Conservation (phyloP, 305 asterid genomes). For the Caryopteris hybrid region DNA sequence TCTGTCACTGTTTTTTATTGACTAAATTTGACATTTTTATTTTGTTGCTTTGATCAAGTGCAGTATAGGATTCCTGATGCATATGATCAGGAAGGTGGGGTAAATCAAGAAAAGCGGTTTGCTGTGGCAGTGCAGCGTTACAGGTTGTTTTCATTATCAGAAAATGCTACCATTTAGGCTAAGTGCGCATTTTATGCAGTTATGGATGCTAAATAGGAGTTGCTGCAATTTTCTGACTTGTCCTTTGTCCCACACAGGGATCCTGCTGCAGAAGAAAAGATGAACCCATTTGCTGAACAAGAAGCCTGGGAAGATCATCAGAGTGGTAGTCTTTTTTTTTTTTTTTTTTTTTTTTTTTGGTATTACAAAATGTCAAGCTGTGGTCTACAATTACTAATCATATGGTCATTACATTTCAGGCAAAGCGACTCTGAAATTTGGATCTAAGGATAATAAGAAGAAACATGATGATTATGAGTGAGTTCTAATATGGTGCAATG, state of each 20-base stretch:
- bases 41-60: slow-evolving; percentile 9
- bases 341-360: slow-evolving; percentile 2
- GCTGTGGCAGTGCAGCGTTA: slow-evolving; percentile 70
- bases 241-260: slow-evolving; percentile 45
- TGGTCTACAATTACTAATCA: slow-evolving; percentile 19
- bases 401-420: slow-evolving; percentile 30
- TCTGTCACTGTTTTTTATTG: slow-evolving; percentile 1
- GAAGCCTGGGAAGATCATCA: slow-evolving; percentile 99
- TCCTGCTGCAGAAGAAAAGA: slow-evolving; percentile 70
- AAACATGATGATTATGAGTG: slow-evolving; percentile 73
- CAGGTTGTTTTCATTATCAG: slow-evolving; percentile 30
- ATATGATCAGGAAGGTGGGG: slow-evolving; percentile 75
- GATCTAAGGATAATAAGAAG: slow-evolving; percentile 66
- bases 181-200: background rate
- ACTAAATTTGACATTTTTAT: background rate
- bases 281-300: slow-evolving; percentile 85
- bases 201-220: background rate
- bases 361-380: background rate
- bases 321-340: slow-evolving; percentile 42
- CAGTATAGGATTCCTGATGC: slow-evolving; percentile 90
- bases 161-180: slow-evolving; percentile 4
- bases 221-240: slow-evolving; percentile 10
- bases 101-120: slow-evolving; percentile 81
- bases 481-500: slow-evolving; percentile 28
- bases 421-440: slow-evolving; percentile 79